A percentile compares a stretch with the other conserved stretches of the same genome.
phyloP scores from a whole-genome alignment of 2,329 filamentous ascomycete species.

The Cercospora brassicicola region DNA sequence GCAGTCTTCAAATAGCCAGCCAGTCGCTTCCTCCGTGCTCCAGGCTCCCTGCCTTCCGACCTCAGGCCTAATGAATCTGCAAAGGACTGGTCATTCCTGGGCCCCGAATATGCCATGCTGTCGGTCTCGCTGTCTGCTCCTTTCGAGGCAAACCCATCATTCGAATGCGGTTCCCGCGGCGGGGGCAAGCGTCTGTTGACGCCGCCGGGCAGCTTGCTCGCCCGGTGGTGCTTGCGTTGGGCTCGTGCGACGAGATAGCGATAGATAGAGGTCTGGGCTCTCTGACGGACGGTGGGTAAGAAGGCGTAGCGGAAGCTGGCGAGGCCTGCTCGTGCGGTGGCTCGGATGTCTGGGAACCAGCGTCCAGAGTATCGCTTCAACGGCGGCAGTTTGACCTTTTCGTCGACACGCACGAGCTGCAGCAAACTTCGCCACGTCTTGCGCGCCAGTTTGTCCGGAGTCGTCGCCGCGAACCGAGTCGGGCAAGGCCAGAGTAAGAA shows the following conservation, averaged over 20 bases:
- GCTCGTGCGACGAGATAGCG: slow-evolving; percentile 38
- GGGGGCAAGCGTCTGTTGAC: slow-evolving; percentile 3
- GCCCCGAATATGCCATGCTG: slow-evolving; percentile 38
- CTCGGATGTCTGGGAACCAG: slow-evolving; percentile 56
- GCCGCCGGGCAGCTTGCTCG: slow-evolving; percentile 18
- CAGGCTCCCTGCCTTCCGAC: slow-evolving; percentile 56
- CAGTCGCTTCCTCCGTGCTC: slow-evolving; percentile 74
- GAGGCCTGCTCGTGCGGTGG: slow-evolving; percentile 65
- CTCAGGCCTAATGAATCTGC: slow-evolving; percentile 38
- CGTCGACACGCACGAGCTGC: slow-evolving; percentile 20
- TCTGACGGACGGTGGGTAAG: slow-evolving; percentile 68
- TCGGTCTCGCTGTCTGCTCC: neutral
- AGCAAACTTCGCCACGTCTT: slow-evolving; percentile 33
- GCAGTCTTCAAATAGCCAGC: slow-evolving; percentile 71
- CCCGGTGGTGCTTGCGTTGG: slow-evolving; percentile 31
- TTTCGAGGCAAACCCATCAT: slow-evolving; percentile 36
- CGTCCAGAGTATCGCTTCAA: slow-evolving; percentile 13
- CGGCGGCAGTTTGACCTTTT: slow-evolving; percentile 1
- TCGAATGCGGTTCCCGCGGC: slow-evolving; percentile 9
- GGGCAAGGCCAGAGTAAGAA: neutral
- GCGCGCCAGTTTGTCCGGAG: slow-evolving; percentile 30
- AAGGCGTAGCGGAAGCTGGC: slow-evolving; percentile 72
- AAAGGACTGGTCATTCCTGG: slow-evolving; percentile 36
- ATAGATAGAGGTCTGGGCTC: slow-evolving; percentile 74
- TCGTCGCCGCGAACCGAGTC: neutral